A percentile compares a stretch with the other conserved stretches of the same genome.
These are phyloP conservation scores for Trametes cinnabarina DNA, from an alignment of 768 basidiomycete species.

Conservation along the genomic window DNA sequence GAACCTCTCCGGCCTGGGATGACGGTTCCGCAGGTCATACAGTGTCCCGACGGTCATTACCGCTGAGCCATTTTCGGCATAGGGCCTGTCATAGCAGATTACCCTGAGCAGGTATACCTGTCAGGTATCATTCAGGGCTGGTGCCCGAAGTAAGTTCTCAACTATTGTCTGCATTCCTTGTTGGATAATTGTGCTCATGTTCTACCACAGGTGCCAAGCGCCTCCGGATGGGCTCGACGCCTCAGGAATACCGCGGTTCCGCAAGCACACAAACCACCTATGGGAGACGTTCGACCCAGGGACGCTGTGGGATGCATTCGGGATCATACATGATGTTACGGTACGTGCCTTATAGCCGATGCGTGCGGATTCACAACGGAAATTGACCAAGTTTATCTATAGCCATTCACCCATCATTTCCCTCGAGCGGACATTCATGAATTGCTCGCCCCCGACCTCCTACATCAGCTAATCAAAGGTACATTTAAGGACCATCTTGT, in stretches of 20 bases:
- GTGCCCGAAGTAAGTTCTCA: slow-evolving; percentile 21
- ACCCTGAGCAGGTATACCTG: slow-evolving; percentile 19
- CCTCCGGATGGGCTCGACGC: not conserved
- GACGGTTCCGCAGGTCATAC: slow-evolving; percentile 10
- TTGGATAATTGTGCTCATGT: not conserved
- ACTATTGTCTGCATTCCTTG: not conserved
- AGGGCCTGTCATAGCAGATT: slow-evolving; percentile 24
- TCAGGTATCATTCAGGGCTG: slow-evolving; percentile 20
- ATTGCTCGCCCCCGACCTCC: slow-evolving; percentile 19
- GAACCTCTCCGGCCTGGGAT: slow-evolving; percentile 12
- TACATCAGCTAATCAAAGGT: slow-evolving; percentile 27
- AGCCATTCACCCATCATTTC: not conserved
- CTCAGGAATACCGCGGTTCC: not conserved
- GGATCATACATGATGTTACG: not conserved
- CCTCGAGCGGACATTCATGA: slow-evolving; percentile 23
- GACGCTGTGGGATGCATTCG: not conserved
- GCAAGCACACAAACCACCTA: not conserved
- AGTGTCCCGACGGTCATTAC: slow-evolving; percentile 19
- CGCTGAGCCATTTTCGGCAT: slow-evolving; percentile 14
- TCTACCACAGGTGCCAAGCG: not conserved
- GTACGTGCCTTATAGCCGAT: no score
- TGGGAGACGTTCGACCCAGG: not conserved
- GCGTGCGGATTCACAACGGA: not conserved
- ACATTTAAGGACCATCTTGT: slow-evolving; percentile 27
- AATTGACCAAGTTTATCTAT: not conserved